phyloP scores from a whole-genome alignment of 345 rosid genomes.

The Linum trigynum region DNA sequence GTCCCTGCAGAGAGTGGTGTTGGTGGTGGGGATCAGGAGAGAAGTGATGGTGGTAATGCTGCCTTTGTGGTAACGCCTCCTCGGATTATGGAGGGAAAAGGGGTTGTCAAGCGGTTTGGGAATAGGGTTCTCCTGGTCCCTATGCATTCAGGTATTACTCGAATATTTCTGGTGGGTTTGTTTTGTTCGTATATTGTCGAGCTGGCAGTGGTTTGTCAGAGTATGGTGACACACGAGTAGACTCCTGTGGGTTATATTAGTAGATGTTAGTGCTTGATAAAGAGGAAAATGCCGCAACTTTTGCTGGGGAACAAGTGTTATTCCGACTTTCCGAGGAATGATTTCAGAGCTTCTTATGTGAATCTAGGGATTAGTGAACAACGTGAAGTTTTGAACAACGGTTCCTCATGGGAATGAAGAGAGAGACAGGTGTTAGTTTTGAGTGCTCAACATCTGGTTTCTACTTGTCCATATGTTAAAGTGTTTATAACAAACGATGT shows the following conservation, averaged over 20 bases:
- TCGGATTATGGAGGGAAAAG: conserved; percentile 71
- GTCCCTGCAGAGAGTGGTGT: conserved; percentile 46
- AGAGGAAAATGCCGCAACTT: too few species aligned
- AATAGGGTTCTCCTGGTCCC: conserved; percentile 66
- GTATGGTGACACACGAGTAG: neutral
- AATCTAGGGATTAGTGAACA: neutral
- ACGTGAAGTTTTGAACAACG: too few species aligned
- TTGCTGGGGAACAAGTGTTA: too few species aligned
- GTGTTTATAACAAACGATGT: too few species aligned
- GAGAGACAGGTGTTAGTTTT: too few species aligned
- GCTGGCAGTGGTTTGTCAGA: neutral
- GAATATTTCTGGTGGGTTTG: neutral
- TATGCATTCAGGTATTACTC: conserved; percentile 70
- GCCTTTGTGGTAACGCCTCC: conserved; percentile 63
- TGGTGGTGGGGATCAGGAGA: conserved; percentile 37
- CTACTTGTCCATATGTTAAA: too few species aligned
- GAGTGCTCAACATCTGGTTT: too few species aligned
- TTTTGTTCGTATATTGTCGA: neutral
- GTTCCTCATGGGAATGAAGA: too few species aligned
- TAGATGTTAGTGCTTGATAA: neutral
- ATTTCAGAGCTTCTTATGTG: neutral
- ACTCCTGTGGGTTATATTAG: neutral
- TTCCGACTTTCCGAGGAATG: too few species aligned
- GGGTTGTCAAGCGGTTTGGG: conserved; percentile 73
- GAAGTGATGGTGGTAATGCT: conserved; percentile 37